Evolutionary conservation across 75 land plant genomes (phyloP), one percentile per base, ranked within the genome.

Genomic region (Cryptomeria japonica): DNA sequence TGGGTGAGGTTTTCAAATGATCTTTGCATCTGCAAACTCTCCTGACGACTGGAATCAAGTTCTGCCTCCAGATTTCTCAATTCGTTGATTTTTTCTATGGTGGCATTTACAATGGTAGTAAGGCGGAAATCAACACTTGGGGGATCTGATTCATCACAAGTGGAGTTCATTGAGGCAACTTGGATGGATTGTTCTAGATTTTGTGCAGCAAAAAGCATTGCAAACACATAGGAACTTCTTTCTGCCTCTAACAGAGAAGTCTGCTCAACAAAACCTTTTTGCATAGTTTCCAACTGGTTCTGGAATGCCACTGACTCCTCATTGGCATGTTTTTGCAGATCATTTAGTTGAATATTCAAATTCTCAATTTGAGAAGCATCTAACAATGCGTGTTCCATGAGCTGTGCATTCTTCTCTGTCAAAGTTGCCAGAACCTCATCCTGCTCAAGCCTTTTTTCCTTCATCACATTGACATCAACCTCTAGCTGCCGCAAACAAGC

Each of bases 101-200:
- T 90, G 83, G 87, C 86, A 88, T 86, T 82, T 28, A 93, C 88
- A 85, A 90, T 86, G 75, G 87, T 55, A 72, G 80, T 39, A 80
- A 93, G 73, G 82, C 83, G 83, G 25, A 76, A 28, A 76, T 70
- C 64, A 75, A 85, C 19, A 89, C 86, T 90, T 36, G 84, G 46
- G 14, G n/a, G 72, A 79, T 53, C 41, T 53, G 85, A 53, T 55
- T 53, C 68, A 64, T 64, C 70, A 28, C 39, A 32, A 49, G 41
- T 36, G 58, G 36, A 51, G 25, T 86, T 13, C 4, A 3, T 22
- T 4, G 76, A 5, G 46, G 84, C 31, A 28, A 70, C 36, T 15
- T 87, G 83, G 42, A 73, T 79, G 32, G 32, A 87, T 77, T 56
- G 55, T 13, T 88, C 87, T 84, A 95, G 94, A 85, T 82, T 93